Evolutionary conservation across 2,329 filamentous ascomycete genomes (phyloP), one percentile per base, ranked within the genome.

Genomic region (Boeremia lycopersici): DNA sequence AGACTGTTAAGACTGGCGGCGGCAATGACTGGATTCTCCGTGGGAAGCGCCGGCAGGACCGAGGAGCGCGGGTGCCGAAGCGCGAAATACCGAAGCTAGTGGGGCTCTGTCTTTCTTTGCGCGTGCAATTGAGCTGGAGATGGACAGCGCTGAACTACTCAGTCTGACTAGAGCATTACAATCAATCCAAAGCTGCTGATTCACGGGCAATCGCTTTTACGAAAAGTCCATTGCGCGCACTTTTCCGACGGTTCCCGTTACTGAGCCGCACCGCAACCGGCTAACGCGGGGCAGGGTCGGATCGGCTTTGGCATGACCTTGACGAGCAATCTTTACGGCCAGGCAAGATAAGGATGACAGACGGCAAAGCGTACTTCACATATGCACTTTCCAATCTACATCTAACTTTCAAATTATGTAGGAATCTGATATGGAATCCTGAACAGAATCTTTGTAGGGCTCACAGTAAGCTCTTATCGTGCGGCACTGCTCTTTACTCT

Each of bases 11-110:
- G 41, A 48, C 48, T 57, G 61, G 53, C 28, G 38, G 48, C 63
- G 59, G 63, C 54, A 61, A 64, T 61, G 63, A 61, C 57, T 65
- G 64, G 62, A 53, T 42, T 26, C 29, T 30, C 34, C n/a, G 45
- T 28, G 35, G 12, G 35, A 40, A 40, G 39, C 28, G 26, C 28
- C 29, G 19, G 13, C 41, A 13, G 51, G 26, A 25, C 40, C 51
- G 51, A 48, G 40, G 10, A 19, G 17, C 29, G 17, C 38, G 28
- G 33, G 26, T 29, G n/a, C 52, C 52, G 48, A 52, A 52, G 48
- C 48, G 52, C 43, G 30, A 31, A 55, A 36, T 38, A 31, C 52
- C 52, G 52, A 42, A 35, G 38, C 38, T 33, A 48, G 36, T 34
- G 33, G 44, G 25, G 12, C 25, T 36, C 30, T 33, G 28, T 17